Base-by-base conservation (phyloP, 2,329 filamentous ascomycete genomes). In the Davidsoniella neocaledoniae region DNA sequence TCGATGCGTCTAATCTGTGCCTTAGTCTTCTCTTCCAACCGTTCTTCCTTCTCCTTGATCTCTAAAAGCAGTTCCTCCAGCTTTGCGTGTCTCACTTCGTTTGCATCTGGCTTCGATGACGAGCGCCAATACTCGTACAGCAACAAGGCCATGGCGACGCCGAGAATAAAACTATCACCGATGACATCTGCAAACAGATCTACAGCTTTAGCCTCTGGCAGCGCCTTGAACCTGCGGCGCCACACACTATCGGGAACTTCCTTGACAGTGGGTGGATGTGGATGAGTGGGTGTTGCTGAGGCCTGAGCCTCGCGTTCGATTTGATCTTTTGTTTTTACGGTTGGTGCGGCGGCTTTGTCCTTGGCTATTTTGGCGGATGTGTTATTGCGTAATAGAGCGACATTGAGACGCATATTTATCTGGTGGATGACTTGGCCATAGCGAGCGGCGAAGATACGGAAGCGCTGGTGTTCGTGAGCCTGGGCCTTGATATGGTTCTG, bases 401-500 rank as follows among this genome's bases (percentile, higher is more conserved):
- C 78, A 12, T 71, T 73, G 57, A 79, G 60, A 47, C 74, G 71
- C 77, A 81, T 81, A 57, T 81, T 81, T 48, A 81, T 62, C 62
- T 81, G 77, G 58, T 81, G 77, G 57, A 81, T 77, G 8, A 65
- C 62, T 58, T 81, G 77, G 53, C 77, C 77, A 59, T 79, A 79
- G 52, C 64, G 68, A 42, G 76, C 77, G 41, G 77, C 77, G 54
- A 79, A 73, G 5, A 62, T 62, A 51, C 77, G 75, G 60, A 81
- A 81, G 42, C 69, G 64, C 2, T 71, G 69, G 57, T 81, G 77
- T 41, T 81, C 77, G 57, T 81, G 77, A 44, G 77, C 78, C 61
- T 78, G 77, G 29, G 67, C 64, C 60, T 81, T 81, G 58, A 81
- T 81, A 55, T 67, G 76, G 60, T 81, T 81, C 77, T 81, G 54